Evolutionary conservation across 805 yeast genomes (phyloP).

Genomic region (Starmerella bombicola): DNA sequence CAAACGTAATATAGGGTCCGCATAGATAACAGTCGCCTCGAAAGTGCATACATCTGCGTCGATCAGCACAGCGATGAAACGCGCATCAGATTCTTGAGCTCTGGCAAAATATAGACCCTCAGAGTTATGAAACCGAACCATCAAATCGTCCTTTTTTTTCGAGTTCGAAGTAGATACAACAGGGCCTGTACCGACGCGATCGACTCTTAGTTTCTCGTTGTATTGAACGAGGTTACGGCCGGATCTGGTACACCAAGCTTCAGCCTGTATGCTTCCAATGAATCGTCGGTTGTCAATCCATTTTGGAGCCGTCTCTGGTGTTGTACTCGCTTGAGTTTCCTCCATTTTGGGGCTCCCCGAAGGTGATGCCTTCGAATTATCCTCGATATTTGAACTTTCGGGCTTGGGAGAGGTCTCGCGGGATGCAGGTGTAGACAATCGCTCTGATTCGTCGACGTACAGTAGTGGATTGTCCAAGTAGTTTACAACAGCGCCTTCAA

Average conservation of each 20-base stretch:
- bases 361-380: no score
- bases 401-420: no score
- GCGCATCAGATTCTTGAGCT: slow-evolving; percentile 56
- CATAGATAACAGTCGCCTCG: slow-evolving; percentile 45
- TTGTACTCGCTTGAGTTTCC: no score
- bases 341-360: no score
- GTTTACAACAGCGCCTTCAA: slow-evolving; percentile 24
- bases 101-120: slow-evolving; percentile 57
- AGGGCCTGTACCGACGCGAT: slow-evolving; percentile 16
- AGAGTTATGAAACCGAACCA: slow-evolving; percentile 28
- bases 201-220: slow-evolving; percentile 26
- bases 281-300: slow-evolving; percentile 17
- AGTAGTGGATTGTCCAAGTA: slow-evolving; percentile 21
- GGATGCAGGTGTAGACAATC: no score
- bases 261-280: slow-evolving; percentile 31
- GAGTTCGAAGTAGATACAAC: neutral
- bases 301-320: no score
- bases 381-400: no score
- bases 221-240: slow-evolving; percentile 26
- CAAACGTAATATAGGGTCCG: slow-evolving; percentile 46
- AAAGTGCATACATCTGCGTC: slow-evolving; percentile 44
- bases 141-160: slow-evolving; percentile 19
- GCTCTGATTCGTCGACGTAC: no score
- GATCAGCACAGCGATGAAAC: slow-evolving; percentile 51
- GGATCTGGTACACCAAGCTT: slow-evolving; percentile 30